A percentile compares a stretch with the other conserved stretches of the same genome.
Evolutionary conservation across 208 protist genomes (phyloP).

Genomic region (Leishmania braziliensis): DNA sequence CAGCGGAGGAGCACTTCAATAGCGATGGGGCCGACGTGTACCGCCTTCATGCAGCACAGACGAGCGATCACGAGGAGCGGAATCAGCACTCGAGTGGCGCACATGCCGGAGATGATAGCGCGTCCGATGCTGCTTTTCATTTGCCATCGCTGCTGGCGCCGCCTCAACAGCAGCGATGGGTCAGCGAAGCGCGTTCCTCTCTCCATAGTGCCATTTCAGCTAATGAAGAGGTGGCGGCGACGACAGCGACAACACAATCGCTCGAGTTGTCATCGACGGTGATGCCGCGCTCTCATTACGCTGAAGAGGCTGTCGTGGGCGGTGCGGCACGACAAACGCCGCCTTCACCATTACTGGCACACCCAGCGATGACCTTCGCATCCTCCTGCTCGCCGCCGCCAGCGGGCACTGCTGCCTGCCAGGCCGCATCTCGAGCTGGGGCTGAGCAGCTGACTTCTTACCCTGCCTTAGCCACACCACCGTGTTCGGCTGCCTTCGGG

Average conservation of each 20-base stretch:
- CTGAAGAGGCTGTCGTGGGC: background rate
- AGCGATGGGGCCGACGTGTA: too few relatives aligned
- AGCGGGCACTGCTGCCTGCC: constrained; percentile 5
- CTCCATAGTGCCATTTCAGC: background rate
- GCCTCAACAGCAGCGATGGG: background rate
- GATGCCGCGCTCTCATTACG: constrained; percentile 20
- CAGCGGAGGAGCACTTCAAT: background rate
- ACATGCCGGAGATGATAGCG: too few relatives aligned
- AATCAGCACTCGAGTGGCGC: background rate
- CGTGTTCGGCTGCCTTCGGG: background rate
- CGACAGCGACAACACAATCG: background rate
- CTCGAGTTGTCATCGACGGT: constrained; percentile 12
- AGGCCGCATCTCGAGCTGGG: background rate
- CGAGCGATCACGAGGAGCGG: background rate
- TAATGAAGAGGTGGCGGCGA: background rate
- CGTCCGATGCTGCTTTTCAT: background rate
- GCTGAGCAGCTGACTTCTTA: background rate
- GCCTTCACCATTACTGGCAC: background rate
- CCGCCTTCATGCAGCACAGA: background rate
- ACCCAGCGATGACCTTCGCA: background rate
- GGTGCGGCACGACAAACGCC: background rate
- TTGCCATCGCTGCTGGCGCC: background rate
- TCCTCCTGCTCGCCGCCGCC: constrained; percentile 19
- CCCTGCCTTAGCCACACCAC: background rate
- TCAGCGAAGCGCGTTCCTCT: background rate